These are phyloP conservation scores for Byssothecium circinans DNA, from an alignment of 2,329 filamentous ascomycete genomes.

Conservation along the genomic window DNA sequence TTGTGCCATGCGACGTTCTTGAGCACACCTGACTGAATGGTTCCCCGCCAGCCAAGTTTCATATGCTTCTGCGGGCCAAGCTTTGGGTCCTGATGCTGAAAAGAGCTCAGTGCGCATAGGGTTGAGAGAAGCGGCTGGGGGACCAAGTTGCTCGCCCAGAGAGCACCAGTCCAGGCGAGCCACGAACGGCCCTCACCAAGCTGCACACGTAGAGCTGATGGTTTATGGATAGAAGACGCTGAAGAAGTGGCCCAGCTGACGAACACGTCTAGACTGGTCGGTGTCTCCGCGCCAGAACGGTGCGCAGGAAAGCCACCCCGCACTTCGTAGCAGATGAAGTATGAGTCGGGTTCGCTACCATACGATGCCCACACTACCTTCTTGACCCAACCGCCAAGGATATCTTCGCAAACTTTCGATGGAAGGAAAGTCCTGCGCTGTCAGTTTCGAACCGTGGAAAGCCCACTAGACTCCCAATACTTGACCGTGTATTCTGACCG, in stretches of 20 bases:
- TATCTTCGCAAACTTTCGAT: conserved; percentile 6
- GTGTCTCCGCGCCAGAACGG: conserved; percentile 14
- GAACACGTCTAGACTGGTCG: conserved; percentile 11
- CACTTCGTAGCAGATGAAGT: conserved; percentile 30
- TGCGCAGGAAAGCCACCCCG: conserved; percentile 10
- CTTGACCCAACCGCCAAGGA: conserved; percentile 10
- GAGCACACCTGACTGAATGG: conserved; percentile 10
- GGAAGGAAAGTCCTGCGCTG: conserved; percentile 25
- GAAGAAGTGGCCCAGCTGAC: conserved; percentile 6
- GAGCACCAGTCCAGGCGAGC: conserved; percentile 21
- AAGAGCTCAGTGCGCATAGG: conserved; percentile 9
- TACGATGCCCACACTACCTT: conserved; percentile 31
- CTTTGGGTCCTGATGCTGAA: no score
- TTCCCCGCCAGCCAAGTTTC: conserved; percentile 12
- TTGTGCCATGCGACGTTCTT: conserved; percentile 22
- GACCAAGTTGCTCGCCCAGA: conserved; percentile 22
- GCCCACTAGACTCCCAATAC: no score
- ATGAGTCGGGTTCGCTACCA: conserved; percentile 24
- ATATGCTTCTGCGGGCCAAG: not conserved
- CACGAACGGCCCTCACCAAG: conserved; percentile 27
- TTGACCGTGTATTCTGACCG: no score
- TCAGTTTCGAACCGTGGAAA: no score
- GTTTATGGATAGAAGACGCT: not conserved
- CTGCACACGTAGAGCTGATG: conserved; percentile 23
- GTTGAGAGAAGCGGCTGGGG: conserved; percentile 4